A percentile compares a stretch with the other conserved stretches of the same genome.
Evolutionary conservation across 495 filamentous ascomycete species (phyloP).

Genomic region (Aspergillus incahuasiensis): DNA sequence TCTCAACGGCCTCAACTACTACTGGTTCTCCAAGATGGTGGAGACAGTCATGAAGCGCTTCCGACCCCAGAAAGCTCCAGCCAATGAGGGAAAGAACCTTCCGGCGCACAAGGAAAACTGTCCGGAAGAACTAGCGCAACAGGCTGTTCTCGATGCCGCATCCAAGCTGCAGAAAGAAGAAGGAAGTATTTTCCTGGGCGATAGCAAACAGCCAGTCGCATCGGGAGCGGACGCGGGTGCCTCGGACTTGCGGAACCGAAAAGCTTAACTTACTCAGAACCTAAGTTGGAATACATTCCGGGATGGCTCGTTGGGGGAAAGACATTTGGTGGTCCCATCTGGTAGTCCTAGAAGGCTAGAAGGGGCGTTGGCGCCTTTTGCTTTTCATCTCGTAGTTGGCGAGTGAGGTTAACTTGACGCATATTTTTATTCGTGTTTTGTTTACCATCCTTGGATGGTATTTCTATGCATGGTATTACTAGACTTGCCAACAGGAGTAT

Average conservation of each 20-base stretch:
- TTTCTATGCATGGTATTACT: background rate
- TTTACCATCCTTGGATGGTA: background rate
- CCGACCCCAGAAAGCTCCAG: slow-evolving; percentile 27
- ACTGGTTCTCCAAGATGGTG: slow-evolving; percentile 98
- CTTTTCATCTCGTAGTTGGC: background rate
- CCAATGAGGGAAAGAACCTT: background rate
- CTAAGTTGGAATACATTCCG: background rate
- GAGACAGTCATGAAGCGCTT: slow-evolving; percentile 86
- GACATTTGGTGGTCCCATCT: too few relatives aligned
- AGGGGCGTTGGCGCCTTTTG: background rate
- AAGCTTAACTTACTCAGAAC: slow-evolving; percentile 1
- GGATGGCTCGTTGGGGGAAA: background rate
- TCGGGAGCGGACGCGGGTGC: slow-evolving; percentile 24
- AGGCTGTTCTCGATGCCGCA: slow-evolving; percentile 37
- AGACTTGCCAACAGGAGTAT: too few relatives aligned
- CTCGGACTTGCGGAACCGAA: slow-evolving; percentile 27
- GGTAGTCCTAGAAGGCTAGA: background rate
- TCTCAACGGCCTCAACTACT: slow-evolving; percentile 85
- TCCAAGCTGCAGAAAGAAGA: slow-evolving; percentile 34
- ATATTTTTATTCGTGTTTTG: background rate
- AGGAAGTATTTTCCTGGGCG: slow-evolving; percentile 25
- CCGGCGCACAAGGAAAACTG: slow-evolving; percentile 16
- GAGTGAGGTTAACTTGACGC: background rate
- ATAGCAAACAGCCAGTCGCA: slow-evolving; percentile 22
- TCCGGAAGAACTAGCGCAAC: slow-evolving; percentile 28